Evolutionary conservation across 768 basidiomycete genomes (phyloP).

Genomic region (Lactarius vividus): DNA sequence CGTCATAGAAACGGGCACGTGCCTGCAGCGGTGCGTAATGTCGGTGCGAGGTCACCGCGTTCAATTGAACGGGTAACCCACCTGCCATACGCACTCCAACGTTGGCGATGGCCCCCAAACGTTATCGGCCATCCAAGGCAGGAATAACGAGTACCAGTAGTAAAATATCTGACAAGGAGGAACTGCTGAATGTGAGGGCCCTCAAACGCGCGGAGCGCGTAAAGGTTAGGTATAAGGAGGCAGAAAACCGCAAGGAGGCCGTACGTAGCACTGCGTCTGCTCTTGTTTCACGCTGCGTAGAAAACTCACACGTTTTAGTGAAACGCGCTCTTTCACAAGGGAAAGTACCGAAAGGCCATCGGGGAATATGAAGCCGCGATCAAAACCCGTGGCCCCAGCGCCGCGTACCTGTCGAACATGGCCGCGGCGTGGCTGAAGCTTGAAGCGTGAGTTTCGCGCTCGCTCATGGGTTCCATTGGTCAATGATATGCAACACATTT

Average conservation of each 20-base stretch:
- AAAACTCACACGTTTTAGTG: conserved; percentile 37
- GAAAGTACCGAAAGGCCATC: conserved; percentile 39
- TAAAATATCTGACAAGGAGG: neutral
- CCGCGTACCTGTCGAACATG: conserved; percentile 43
- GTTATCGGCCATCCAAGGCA: neutral
- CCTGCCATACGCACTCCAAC: neutral
- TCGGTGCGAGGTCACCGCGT: neutral
- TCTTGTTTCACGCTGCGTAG: neutral
- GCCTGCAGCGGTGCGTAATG: neutral
- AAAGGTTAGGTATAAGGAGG: neutral
- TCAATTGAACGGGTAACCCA: neutral
- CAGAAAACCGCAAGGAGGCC: conserved; percentile 7
- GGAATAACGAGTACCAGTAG: neutral
- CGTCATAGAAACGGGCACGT: too few relatives aligned
- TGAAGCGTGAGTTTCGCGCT: conserved; percentile 28
- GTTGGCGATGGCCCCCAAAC: neutral
- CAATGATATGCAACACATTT: neutral
- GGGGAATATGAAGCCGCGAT: conserved; percentile 43
- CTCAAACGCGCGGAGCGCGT: conserved; percentile 4
- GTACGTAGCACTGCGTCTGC: neutral
- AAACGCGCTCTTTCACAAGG: conserved; percentile 41
- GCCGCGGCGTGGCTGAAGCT: conserved; percentile 44
- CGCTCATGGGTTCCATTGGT: neutral
- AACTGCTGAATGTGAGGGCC: neutral
- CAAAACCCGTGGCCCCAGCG: conserved; percentile 38